A percentile compares a stretch with the other conserved stretches of the same genome.
phyloP scores from a whole-genome alignment of 106 monocot genomes.

The Acorus calamus region DNA sequence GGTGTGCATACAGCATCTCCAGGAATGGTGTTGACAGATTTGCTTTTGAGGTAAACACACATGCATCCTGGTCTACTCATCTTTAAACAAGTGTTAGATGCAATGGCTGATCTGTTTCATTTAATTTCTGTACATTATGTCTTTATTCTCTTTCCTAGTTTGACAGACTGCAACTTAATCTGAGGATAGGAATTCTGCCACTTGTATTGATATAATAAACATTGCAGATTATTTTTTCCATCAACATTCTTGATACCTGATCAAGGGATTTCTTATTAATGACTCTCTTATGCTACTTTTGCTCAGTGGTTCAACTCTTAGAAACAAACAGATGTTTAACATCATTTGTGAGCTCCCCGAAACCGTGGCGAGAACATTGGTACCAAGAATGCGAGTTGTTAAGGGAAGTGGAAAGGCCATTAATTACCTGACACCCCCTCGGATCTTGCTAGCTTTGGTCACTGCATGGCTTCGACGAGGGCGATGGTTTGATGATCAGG shows the following conservation, averaged over 20 bases:
- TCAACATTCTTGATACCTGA: too few relatives aligned
- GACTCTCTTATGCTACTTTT: constrained; percentile 6
- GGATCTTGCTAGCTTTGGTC: constrained; percentile 85
- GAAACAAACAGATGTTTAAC: constrained; percentile 97
- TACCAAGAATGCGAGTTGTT: constrained; percentile 85
- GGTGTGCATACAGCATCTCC: constrained; percentile 96
- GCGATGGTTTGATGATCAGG: constrained; percentile 97
- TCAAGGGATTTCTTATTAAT: not conserved
- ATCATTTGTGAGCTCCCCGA: constrained; percentile 96
- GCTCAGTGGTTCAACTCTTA: constrained; percentile 73
- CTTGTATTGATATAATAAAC: too few relatives aligned
- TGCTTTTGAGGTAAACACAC: constrained; percentile 63
- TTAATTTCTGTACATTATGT: too few relatives aligned
- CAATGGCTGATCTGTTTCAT: too few relatives aligned
- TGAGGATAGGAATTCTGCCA: too few relatives aligned
- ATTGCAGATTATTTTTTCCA: too few relatives aligned
- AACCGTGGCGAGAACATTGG: constrained; percentile 91
- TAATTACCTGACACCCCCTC: constrained; percentile 90
- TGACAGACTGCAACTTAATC: too few relatives aligned
- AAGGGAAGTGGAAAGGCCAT: constrained; percentile 91
- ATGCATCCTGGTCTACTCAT: not conserved
- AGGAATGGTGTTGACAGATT: constrained; percentile 95
- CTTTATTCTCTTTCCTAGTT: too few relatives aligned
- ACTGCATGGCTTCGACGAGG: constrained; percentile 93
- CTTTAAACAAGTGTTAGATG: too few relatives aligned